Evolutionary conservation across 495 filamentous ascomycete genomes (phyloP).

Genomic region (Filosporella fistucella): DNA sequence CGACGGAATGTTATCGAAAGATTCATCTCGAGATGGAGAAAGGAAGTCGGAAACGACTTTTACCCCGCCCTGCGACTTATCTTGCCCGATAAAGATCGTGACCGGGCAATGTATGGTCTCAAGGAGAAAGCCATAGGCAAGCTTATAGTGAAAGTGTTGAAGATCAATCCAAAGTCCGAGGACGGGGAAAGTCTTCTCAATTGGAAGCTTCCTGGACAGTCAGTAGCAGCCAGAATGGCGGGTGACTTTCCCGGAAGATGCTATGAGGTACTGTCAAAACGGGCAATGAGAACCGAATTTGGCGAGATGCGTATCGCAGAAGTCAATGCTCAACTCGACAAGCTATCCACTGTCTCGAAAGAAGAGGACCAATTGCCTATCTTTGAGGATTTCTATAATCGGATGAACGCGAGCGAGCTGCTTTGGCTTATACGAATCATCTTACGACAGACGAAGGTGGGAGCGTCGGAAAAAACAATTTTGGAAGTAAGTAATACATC

Average conservation of each 20-base stretch:
- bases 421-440: conserved; percentile 95
- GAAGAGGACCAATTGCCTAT: conserved; percentile 81
- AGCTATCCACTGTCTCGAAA: conserved; percentile 66
- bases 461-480: conserved; percentile 89
- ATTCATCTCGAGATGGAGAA: conserved; percentile 86
- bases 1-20: conserved; percentile 81
- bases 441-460: conserved; percentile 95
- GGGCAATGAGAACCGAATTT: conserved; percentile 66
- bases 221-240: conserved; percentile 56
- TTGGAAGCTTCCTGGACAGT: conserved; percentile 85
- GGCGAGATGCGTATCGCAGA: conserved; percentile 82
- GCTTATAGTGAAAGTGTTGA: conserved; percentile 83
- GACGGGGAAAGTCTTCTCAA: conserved; percentile 83
- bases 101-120: conserved; percentile 88
- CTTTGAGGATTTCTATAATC: conserved; percentile 74
- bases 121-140: conserved; percentile 91
- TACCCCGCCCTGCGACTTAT: conserved; percentile 92
- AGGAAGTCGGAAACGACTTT: conserved; percentile 84
- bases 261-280: conserved; percentile 78
- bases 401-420: conserved; percentile 91
- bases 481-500: conserved; percentile 45
- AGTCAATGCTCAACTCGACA: conserved; percentile 83
- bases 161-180: conserved; percentile 86
- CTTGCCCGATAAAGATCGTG: conserved; percentile 88
- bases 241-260: conserved; percentile 92